Percentiles rank a stretch among this genome's conserved stretches.
Conservation (phyloP, 257 asterid species). For the Cynanchum wilfordii region DNA sequence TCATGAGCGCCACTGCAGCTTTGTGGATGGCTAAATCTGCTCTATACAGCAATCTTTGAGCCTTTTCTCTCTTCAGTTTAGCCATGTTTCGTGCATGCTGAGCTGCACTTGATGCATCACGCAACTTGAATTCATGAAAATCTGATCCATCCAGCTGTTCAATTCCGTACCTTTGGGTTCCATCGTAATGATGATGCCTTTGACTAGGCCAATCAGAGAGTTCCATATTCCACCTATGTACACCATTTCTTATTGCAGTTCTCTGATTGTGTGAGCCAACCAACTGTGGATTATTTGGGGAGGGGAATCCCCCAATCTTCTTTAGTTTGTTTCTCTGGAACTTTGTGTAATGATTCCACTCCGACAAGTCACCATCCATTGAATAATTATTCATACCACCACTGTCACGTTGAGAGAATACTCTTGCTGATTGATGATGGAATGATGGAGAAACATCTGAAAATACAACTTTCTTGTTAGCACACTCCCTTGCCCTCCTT, state of each 20-base stretch:
- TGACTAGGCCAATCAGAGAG: constrained; percentile 48
- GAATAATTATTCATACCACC: constrained; percentile 37
- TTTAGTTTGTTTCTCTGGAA: constrained; percentile 45
- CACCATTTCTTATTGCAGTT: constrained; percentile 46
- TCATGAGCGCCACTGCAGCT: constrained; percentile 71
- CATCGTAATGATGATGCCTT: constrained; percentile 34
- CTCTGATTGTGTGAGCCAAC: constrained; percentile 38
- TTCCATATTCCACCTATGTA: constrained; percentile 48
- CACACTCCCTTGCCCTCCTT: constrained; percentile 55
- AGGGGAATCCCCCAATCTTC: constrained; percentile 45
- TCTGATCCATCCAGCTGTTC: constrained; percentile 42
- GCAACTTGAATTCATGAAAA: constrained; percentile 58
- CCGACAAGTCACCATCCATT: constrained; percentile 43
- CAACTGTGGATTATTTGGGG: constrained; percentile 33
- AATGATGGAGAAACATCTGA: constrained; percentile 61
- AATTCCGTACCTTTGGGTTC: constrained; percentile 30
- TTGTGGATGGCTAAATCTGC: constrained; percentile 84
- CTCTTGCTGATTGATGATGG: constrained; percentile 50
- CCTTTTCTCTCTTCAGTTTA: constrained; percentile 76
- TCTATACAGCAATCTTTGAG: constrained; percentile 53
- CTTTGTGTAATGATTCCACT: constrained; percentile 54
- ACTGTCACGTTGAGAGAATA: constrained; percentile 53
- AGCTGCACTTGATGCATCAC: constrained; percentile 67
- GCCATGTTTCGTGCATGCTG: constrained; percentile 56
- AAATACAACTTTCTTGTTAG: constrained; percentile 46